Conservation (phyloP, 2,329 filamentous ascomycete genomes). For the Raffaelea albimanens region DNA sequence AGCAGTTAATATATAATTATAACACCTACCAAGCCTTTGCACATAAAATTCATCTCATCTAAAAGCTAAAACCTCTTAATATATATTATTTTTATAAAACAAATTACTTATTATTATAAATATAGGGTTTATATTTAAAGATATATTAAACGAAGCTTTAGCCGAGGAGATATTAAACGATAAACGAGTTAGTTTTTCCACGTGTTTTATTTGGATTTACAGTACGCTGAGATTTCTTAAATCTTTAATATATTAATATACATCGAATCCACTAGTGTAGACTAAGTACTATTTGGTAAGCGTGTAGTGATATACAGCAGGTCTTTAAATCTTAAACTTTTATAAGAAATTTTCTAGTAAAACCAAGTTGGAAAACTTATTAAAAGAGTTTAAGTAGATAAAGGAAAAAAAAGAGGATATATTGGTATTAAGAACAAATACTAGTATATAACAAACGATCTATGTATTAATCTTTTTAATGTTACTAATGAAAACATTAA, state of each 20-base stretch:
- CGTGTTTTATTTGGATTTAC: neutral
- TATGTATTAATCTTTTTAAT: neutral
- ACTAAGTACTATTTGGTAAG: neutral
- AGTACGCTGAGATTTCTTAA: neutral
- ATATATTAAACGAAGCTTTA: neutral
- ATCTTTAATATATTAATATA: neutral
- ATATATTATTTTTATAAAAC: neutral
- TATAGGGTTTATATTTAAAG: neutral
- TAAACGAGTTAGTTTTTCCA: neutral
- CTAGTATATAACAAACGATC: neutral
- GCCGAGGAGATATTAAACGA: neutral
- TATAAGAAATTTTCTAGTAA: neutral
- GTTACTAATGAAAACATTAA: neutral
- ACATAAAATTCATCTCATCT: neutral
- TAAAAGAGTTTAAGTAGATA: neutral
- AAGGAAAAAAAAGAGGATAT: neutral
- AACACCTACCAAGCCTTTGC: neutral
- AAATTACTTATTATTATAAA: neutral
- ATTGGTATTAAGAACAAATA: neutral
- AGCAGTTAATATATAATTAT: neutral
- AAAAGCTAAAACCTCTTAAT: neutral
- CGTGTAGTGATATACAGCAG: neutral
- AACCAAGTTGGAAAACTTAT: neutral
- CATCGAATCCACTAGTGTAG: neutral
- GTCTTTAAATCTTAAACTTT: neutral